Percentiles rank a stretch among this genome's conserved stretches.
phyloP scores from a whole-genome alignment of 1,139 yeast species.

The Lodderomyces theae region DNA sequence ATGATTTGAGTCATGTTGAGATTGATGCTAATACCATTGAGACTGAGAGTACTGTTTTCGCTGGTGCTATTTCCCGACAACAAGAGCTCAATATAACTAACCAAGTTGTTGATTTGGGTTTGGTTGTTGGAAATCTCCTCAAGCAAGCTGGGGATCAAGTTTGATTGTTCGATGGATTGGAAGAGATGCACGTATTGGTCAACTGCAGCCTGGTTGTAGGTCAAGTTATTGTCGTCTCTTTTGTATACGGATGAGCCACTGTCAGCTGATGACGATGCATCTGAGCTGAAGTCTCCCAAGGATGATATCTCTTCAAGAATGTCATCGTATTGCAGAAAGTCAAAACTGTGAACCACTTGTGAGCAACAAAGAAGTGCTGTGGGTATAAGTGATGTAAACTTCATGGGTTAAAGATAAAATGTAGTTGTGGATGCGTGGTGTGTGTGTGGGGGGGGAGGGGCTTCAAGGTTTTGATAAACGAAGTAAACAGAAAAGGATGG shows the following conservation, averaged over 20 bases:
- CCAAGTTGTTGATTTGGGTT: constrained; percentile 22
- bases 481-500: no score
- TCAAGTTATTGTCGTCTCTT: constrained; percentile 18
- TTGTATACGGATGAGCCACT: constrained; percentile 8
- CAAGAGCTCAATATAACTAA: constrained; percentile 15
- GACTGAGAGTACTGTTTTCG: constrained; percentile 40
- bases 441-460: background rate
- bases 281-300: constrained; percentile 3
- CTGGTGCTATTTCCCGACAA: constrained; percentile 5
- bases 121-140: constrained; percentile 26
- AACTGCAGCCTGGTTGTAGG: constrained; percentile 8
- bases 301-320: constrained; percentile 8
- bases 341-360: constrained; percentile 1
- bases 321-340: constrained; percentile 9
- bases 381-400: constrained; percentile 5
- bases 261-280: background rate
- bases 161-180: constrained; percentile 26
- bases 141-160: constrained; percentile 28
- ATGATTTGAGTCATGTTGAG: constrained; percentile 23
- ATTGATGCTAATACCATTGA: constrained; percentile 30
- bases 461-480: background rate
- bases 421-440: background rate
- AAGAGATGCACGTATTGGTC: constrained; percentile 23
- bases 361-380: constrained; percentile 2
- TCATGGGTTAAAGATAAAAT: background rate